These are phyloP conservation scores for Ogataea wickerhamii DNA, from an alignment of 805 yeast genomes.

Conservation along the genomic window DNA sequence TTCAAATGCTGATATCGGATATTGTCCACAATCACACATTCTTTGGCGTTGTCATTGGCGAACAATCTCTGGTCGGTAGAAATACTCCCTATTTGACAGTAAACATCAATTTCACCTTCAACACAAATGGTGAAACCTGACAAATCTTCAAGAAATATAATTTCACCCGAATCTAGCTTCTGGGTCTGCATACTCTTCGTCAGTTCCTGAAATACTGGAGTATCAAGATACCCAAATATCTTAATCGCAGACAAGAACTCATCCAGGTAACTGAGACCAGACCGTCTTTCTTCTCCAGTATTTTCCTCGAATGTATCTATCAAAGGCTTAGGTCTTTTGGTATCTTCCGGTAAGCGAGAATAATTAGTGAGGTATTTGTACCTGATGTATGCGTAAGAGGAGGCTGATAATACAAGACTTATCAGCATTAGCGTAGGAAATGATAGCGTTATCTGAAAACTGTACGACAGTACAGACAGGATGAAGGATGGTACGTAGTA, in stretches of 20 bases:
- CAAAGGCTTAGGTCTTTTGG: slow-evolving; percentile 40
- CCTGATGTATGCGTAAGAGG: slow-evolving; percentile 49
- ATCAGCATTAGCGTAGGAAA: slow-evolving; percentile 43
- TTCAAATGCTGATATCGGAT: slow-evolving; percentile 71
- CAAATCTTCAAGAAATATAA: slow-evolving; percentile 58
- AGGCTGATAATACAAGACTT: slow-evolving; percentile 28
- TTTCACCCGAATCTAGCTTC: slow-evolving; percentile 72
- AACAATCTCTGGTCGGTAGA: slow-evolving; percentile 18
- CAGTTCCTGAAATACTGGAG: slow-evolving; percentile 86
- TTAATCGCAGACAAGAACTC: slow-evolving; percentile 88
- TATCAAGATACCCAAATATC: slow-evolving; percentile 89
- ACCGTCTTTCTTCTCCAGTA: slow-evolving; percentile 35
- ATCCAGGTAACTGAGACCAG: slow-evolving; percentile 67
- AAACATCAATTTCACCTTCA: slow-evolving; percentile 84
- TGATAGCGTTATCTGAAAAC: slow-evolving; percentile 49
- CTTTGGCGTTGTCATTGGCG: slow-evolving; percentile 34
- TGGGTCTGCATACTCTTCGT: slow-evolving; percentile 91
- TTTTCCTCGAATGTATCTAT: slow-evolving; percentile 44
- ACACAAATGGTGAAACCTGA: slow-evolving; percentile 89
- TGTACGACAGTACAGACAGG: slow-evolving; percentile 36
- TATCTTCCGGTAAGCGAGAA: slow-evolving; percentile 50
- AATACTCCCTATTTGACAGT: slow-evolving; percentile 47
- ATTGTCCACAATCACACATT: slow-evolving; percentile 48
- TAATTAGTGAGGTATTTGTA: slow-evolving; percentile 63
- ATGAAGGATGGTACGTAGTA: slow-evolving; percentile 19